Evolutionary conservation across 306 rosid species (phyloP), one percentile per base, ranked within the genome.

Genomic region (Dicorynia guianensis): DNA sequence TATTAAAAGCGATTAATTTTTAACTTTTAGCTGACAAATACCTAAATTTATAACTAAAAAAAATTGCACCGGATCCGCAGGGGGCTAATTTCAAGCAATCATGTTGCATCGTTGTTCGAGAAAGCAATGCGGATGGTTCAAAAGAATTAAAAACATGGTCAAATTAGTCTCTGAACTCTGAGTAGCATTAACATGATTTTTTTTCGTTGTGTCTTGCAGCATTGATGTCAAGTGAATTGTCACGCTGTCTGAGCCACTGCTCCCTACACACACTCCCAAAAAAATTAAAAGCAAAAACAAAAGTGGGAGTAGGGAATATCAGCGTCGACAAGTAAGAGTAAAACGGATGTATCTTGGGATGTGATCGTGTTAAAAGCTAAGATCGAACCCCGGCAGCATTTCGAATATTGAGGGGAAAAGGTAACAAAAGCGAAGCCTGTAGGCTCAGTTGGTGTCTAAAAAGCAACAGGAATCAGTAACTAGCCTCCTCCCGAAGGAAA

Each of bases 351-450:
- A 52, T 46, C 48, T 71, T 67, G 69, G 73, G 36, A 67, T 63
- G 76, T 38, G 43, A 61, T 63, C 43, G 52, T n/a, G 56, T 60
- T 67, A 75, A 80, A 68, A 19, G 13, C 30, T 74, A 66, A 64
- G 66, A 79, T 73, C 75, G 63, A 35, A 47, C 12, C 43, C 63
- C 4, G 12, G 44, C 72, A 38, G 38, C 14, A 7, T 71, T 49
- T 78, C 42, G 46, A 74, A 38, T 76, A 71, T 67, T 15, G 49
- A 57, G 64, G 68, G 68, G 8, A 60, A 82, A 63, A 36, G 76
- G 79, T 84, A 18, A 69, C 77, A 58, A 87, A 85, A 79, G 85
- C 65, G 77, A 49, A 64, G 10, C 55, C 40, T 68, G 63, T 11
- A 11, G 75, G 70, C 79, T 68, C 50, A 19, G 50, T 15, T 54